Evolutionary conservation across 768 basidiomycete genomes (phyloP).

Genomic region (Leucogyrophana mollusca): DNA sequence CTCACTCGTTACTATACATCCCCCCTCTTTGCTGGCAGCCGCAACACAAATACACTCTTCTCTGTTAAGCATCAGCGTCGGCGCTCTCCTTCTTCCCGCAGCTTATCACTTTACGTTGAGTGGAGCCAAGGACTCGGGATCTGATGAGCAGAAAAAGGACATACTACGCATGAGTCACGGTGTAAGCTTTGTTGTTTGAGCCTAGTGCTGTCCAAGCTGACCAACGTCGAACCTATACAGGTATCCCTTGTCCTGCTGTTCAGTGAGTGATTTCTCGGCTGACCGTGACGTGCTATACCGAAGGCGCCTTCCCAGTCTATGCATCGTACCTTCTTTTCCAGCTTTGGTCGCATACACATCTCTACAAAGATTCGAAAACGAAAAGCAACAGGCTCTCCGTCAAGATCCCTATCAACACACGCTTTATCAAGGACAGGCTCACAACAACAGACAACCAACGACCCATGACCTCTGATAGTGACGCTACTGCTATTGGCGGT

Average conservation of each 20-base stretch:
- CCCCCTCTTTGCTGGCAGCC: constrained; percentile 30
- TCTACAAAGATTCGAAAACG: constrained; percentile 49
- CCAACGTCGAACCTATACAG: constrained; percentile 18
- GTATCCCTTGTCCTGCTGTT: constrained; percentile 53
- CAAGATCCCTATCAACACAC: constrained; percentile 28
- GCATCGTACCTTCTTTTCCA: constrained; percentile 51
- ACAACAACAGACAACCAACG: constrained; percentile 23
- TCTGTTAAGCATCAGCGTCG: constrained; percentile 73
- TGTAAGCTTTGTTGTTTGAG: constrained; percentile 28
- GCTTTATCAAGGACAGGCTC: constrained; percentile 23
- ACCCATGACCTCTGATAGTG: constrained; percentile 18
- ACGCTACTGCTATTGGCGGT: constrained; percentile 8
- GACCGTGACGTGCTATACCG: not conserved
- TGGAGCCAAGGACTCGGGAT: constrained; percentile 19
- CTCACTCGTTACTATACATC: not conserved
- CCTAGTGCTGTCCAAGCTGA: constrained; percentile 1
- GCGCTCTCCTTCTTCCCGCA: constrained; percentile 75
- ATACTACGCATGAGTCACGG: constrained; percentile 54
- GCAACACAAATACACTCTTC: constrained; percentile 75
- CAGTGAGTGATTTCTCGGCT: constrained; percentile 32
- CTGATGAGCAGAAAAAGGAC: constrained; percentile 33
- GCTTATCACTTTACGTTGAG: constrained; percentile 67
- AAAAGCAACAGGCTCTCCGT: constrained; percentile 40
- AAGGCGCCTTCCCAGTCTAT: constrained; percentile 39
- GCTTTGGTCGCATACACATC: constrained; percentile 53